These are phyloP conservation scores for Cladosporium sp. DNA, from an alignment of 2,329 filamentous ascomycete species.

Conservation along the genomic window DNA sequence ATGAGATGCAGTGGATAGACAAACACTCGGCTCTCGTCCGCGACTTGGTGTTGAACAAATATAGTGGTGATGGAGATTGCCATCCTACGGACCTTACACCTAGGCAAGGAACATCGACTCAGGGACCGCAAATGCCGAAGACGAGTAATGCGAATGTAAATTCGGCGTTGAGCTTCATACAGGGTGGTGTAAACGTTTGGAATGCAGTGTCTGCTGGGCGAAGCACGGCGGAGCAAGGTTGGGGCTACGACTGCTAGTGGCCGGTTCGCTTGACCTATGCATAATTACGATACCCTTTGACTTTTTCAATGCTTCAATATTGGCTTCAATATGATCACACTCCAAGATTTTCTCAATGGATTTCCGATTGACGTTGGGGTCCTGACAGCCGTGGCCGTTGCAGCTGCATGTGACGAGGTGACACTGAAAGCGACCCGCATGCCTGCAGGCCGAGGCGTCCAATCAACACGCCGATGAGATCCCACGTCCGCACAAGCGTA, in stretches of 20 bases:
- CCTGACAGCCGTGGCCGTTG: too few species aligned
- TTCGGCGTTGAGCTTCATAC: conserved; percentile 31
- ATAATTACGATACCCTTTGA: background rate
- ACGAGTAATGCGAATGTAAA: conserved; percentile 31
- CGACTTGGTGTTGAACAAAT: conserved; percentile 61
- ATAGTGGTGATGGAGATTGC: conserved; percentile 45
- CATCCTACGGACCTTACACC: conserved; percentile 41
- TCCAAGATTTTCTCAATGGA: background rate
- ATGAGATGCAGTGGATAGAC: conserved; percentile 61
- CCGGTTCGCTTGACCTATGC: background rate
- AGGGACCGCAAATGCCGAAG: conserved; percentile 22
- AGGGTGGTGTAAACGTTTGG: conserved; percentile 31
- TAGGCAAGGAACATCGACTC: conserved; percentile 44
- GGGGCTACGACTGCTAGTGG: conserved; percentile 21
- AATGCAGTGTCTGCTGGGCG: conserved; percentile 24
- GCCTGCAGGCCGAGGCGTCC: too few species aligned
- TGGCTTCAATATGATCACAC: background rate
- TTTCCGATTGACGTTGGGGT: too few species aligned
- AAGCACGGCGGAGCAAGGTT: background rate
- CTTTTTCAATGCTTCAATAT: background rate
- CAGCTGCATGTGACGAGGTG: too few species aligned
- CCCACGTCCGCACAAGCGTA: background rate
- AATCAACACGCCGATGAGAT: too few species aligned
- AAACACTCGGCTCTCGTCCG: conserved; percentile 64
- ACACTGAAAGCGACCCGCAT: too few species aligned